These are phyloP conservation scores for Tylopilus intermedius DNA, from an alignment of 768 basidiomycete species.

Conservation along the genomic window DNA sequence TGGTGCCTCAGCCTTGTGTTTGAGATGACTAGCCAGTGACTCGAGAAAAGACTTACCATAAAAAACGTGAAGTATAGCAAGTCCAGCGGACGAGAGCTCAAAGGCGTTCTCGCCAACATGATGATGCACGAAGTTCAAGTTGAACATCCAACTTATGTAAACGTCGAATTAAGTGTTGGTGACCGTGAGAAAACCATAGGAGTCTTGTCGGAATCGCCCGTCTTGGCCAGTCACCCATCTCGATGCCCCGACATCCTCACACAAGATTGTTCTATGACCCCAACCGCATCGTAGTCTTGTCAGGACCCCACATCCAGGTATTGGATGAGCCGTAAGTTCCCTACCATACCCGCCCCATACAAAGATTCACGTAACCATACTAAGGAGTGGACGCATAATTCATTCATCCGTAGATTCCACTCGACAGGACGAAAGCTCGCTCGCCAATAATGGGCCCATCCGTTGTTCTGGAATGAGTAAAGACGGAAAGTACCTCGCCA, in stretches of 20 bases:
- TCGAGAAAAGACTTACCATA: conserved; percentile 37
- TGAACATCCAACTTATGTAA: too few relatives aligned
- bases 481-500: conserved; percentile 47
- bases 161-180: too few relatives aligned
- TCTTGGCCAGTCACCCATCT: not conserved
- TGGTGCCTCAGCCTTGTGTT: not conserved
- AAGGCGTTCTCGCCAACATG: conserved; percentile 29
- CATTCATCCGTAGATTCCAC: conserved; percentile 38
- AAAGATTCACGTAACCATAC: conserved; percentile 4
- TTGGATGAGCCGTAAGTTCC: conserved; percentile 48
- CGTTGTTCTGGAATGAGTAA: conserved; percentile 52
- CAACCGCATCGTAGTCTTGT: conserved; percentile 38
- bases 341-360: not conserved
- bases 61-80: conserved; percentile 70
- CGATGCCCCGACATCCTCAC: conserved; percentile 46
- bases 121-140: not conserved
- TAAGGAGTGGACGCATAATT: conserved; percentile 48
- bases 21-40: not conserved
- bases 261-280: conserved; percentile 41
- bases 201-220: not conserved
- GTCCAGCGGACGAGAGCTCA: conserved; percentile 58
- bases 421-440: conserved; percentile 26
- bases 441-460: conserved; percentile 51
- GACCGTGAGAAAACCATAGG: too few relatives aligned
- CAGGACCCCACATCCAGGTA: conserved; percentile 62